Percentiles rank a stretch among this genome's conserved stretches.
These are phyloP conservation scores for Chytridium lagenaria DNA, from an alignment of 371 early-diverging fungal genomes.

Conservation along the genomic window DNA sequence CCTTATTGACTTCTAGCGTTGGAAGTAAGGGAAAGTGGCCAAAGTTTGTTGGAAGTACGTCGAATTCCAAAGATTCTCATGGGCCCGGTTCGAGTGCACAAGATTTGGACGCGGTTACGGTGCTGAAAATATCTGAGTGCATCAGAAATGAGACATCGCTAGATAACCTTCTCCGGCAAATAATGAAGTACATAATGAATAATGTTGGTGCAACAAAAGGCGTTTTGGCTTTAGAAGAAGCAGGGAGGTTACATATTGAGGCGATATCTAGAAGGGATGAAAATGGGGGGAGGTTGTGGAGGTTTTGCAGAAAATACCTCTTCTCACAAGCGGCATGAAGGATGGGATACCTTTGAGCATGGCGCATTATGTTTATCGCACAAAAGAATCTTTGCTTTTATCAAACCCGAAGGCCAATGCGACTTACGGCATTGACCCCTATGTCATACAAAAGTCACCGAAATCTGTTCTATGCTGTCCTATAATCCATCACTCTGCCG, in stretches of 20 bases:
- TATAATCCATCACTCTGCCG: constrained; percentile 50
- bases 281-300: constrained; percentile 31
- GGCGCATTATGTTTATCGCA: constrained; percentile 47
- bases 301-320: constrained; percentile 42
- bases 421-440: constrained; percentile 47
- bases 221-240: constrained; percentile 42
- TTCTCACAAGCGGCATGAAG: constrained; percentile 3
- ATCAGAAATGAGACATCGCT: constrained; percentile 52
- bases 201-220: constrained; percentile 54
- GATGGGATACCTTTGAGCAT: constrained; percentile 41
- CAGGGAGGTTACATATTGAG: constrained; percentile 39
- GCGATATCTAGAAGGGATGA: constrained; percentile 39
- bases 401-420: constrained; percentile 38
- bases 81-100: background rate
- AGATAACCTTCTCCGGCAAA: constrained; percentile 45
- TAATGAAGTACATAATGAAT: constrained; percentile 48
- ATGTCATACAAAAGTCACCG: constrained; percentile 40
- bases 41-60: background rate
- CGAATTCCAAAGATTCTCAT: background rate
- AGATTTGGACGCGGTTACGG: constrained; percentile 51
- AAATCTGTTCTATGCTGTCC: constrained; percentile 55
- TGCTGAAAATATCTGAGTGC: constrained; percentile 49
- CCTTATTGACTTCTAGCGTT: background rate
- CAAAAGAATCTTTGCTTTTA: constrained; percentile 46
- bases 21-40: background rate